Base-by-base conservation (phyloP, 148 eudicot species). In the Dianthus caryophyllus region DNA sequence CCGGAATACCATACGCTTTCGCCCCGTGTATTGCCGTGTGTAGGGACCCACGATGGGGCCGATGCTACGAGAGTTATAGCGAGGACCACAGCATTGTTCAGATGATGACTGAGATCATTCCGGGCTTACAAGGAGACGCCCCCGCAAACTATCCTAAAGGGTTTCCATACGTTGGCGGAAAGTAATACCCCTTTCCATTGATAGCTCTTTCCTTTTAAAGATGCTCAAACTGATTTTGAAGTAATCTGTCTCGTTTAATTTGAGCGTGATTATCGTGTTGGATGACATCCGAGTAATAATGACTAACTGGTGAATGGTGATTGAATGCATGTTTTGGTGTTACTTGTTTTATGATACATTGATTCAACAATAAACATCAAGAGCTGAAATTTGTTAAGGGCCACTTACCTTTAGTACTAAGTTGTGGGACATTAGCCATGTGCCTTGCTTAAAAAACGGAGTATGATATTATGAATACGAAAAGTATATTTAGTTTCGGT, bases 1-100 rank as follows among this genome's bases (percentile, higher is more conserved):
- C 91, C 14, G 91, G 90, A 63, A 88, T 88, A 21, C 85, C 82
- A 9, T 88, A 88, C n/a, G 66, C 76, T 33, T 88, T 88, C 71
- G 91, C 96, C 59, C 96, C 96, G 3, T 89, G 96, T 72, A 84
- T 89, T 16, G 89, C 96, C 73, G 96, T 90, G 16, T 90, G 97
- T 57, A 68, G 91, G 68, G 89, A 90, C 69, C 94, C 94, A 38
- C 77, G 94, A 75, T 90, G 97, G 96, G 96, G 96, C 22, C 75
- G 96, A 58, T 90, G 96, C 72, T 87, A 83, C 21, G 96, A 90
- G 76, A 90, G 96, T 73, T 90, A 87, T 36, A 90, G 96, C 33
- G 95, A 88, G 71, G 96, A 90, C 75, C 90, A 71, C 38, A 76
- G 30, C 41, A 82, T 90, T 43, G 97, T 87, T 62, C 94, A 78